Evolutionary conservation across 768 basidiomycete species (phyloP).

Genomic region (Naganishia vishniacii): DNA sequence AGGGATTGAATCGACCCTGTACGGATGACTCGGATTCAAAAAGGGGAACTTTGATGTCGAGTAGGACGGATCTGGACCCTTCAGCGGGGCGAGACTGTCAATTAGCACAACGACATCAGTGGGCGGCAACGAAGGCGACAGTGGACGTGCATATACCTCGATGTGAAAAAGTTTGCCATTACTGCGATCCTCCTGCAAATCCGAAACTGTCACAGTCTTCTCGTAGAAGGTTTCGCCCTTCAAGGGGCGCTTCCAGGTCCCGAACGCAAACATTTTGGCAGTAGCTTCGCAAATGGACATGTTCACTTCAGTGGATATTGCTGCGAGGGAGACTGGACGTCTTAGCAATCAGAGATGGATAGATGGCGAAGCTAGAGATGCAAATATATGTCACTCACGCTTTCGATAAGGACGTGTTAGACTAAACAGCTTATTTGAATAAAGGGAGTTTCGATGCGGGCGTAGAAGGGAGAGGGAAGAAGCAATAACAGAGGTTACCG

Average conservation of each 20-base stretch:
- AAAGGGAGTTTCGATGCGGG: too few relatives aligned
- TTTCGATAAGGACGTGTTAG: too few relatives aligned
- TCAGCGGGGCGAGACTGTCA: slow-evolving; percentile 58
- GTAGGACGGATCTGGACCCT: slow-evolving; percentile 57
- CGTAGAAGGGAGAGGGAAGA: too few relatives aligned
- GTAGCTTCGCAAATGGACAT: too few relatives aligned
- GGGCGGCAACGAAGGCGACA: not conserved
- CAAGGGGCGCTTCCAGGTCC: slow-evolving; percentile 61
- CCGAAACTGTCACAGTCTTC: slow-evolving; percentile 32
- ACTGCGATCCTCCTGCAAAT: slow-evolving; percentile 57
- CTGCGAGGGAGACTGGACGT: too few relatives aligned
- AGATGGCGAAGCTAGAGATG: too few relatives aligned
- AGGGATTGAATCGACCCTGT: not conserved
- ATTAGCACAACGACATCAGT: not conserved
- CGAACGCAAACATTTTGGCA: slow-evolving; percentile 49
- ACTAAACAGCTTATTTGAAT: too few relatives aligned
- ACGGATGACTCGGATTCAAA: too few relatives aligned
- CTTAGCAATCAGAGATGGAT: too few relatives aligned
- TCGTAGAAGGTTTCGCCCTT: slow-evolving; percentile 56
- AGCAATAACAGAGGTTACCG: too few relatives aligned
- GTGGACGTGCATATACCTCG: slow-evolving; percentile 37
- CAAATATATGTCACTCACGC: too few relatives aligned
- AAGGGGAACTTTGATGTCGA: not conserved
- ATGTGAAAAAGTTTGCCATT: slow-evolving; percentile 54
- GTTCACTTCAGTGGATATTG: too few relatives aligned